Conservation (phyloP, 23 red algal genomes). For the Gracilaria domingensis region DNA sequence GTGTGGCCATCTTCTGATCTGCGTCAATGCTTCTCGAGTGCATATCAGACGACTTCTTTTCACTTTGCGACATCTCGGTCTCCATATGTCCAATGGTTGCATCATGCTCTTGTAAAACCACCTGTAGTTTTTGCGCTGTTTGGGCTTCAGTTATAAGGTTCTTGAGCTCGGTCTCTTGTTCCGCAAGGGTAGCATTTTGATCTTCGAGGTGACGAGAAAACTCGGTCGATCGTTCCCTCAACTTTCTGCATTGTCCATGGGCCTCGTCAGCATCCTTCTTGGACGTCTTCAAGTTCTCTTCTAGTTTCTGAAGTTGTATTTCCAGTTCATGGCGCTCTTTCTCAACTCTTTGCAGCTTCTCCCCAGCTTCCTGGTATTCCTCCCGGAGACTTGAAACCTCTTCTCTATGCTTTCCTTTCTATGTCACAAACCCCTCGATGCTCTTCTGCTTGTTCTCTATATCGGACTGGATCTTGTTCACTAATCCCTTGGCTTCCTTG, state of each 20-base stretch:
- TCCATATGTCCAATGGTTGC: conserved; percentile 15
- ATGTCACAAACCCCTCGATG: background rate
- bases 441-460: background rate
- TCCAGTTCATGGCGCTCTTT: background rate
- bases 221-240: background rate
- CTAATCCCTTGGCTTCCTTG: background rate
- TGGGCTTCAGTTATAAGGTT: conserved; percentile 9
- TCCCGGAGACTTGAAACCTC: background rate
- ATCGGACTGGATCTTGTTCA: conserved; percentile 8
- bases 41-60: conserved; percentile 16
- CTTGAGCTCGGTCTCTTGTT: background rate
- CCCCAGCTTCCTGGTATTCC: background rate
- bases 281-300: background rate
- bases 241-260: background rate
- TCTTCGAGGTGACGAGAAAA: background rate
- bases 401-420: conserved; percentile 5
- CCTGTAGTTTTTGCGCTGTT: background rate
- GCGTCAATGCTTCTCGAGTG: conserved; percentile 41
- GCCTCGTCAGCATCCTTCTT: background rate
- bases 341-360: background rate
- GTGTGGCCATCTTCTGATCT: conserved; percentile 22
- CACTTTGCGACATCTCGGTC: conserved; percentile 1
- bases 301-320: background rate
- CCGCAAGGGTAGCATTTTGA: background rate
- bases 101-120: conserved; percentile 11